phyloP scores from a whole-genome alignment of 495 filamentous ascomycete genomes.

The Trichocladium uniseriatum region DNA sequence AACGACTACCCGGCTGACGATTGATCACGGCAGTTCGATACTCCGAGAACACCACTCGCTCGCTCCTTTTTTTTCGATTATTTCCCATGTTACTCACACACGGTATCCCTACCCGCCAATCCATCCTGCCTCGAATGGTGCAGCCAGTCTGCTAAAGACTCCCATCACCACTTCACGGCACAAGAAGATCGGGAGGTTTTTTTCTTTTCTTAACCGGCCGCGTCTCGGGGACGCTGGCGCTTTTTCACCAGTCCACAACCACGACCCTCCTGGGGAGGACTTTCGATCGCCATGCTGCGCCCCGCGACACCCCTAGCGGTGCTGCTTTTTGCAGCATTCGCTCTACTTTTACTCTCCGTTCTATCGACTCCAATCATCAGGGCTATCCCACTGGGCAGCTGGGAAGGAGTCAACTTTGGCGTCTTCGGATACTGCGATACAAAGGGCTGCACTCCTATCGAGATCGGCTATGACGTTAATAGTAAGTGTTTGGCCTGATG shows the following conservation, averaged over 20 bases:
- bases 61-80: neutral
- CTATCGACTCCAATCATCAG: conserved; percentile 89
- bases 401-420: conserved; percentile 69
- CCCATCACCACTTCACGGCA: neutral
- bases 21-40: neutral
- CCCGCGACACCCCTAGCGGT: conserved; percentile 88
- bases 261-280: neutral
- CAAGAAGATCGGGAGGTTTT: conserved; percentile 8
- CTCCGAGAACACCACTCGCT: conserved; percentile 7
- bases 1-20: neutral
- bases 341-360: conserved; percentile 73
- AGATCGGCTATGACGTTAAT: conserved; percentile 79
- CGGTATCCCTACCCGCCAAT: neutral
- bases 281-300: conserved; percentile 51
- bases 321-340: conserved; percentile 78
- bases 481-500: conserved; percentile 46
- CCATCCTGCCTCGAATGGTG: neutral
- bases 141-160: neutral
- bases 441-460: conserved; percentile 55
- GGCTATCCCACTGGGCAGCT: conserved; percentile 71
- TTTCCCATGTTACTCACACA: conserved; percentile 14
- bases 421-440: conserved; percentile 83
- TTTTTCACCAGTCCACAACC: neutral
- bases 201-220: conserved; percentile 14
- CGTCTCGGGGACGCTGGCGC: conserved; percentile 28